Evolutionary conservation across 352 stramenopile genomes (phyloP).

Genomic region (Phytophthora citricola): DNA sequence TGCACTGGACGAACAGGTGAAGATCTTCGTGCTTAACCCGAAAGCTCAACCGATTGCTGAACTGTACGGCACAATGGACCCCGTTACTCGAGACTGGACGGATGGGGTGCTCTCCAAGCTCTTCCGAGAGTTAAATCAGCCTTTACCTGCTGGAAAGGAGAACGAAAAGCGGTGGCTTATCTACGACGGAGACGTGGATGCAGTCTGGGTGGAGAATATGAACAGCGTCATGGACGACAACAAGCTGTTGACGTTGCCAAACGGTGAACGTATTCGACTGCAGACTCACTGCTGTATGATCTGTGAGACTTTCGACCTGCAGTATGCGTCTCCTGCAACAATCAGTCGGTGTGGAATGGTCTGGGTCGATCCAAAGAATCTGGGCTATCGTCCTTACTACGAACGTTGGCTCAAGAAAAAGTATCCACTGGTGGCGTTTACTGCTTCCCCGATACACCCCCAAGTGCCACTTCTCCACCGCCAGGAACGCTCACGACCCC

Average conservation of each 20-base stretch:
- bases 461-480: slow-evolving; percentile 4
- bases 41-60: slow-evolving; percentile 95
- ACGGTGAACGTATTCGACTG: slow-evolving; percentile 95
- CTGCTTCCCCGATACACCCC: background rate
- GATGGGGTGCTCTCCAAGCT: slow-evolving; percentile 95
- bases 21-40: slow-evolving; percentile 95
- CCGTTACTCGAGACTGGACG: slow-evolving; percentile 95
- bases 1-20: slow-evolving; percentile 90
- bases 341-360: slow-evolving; percentile 97
- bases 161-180: slow-evolving; percentile 96
- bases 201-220: slow-evolving; percentile 98
- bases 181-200: slow-evolving; percentile 96
- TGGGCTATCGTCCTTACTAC: slow-evolving; percentile 95
- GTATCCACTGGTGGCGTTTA: slow-evolving; percentile 54
- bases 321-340: slow-evolving; percentile 95
- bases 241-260: slow-evolving; percentile 95
- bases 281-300: slow-evolving; percentile 94
- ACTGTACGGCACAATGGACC: slow-evolving; percentile 96
- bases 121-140: slow-evolving; percentile 95
- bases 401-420: slow-evolving; percentile 95
- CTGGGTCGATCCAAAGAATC: slow-evolving; percentile 96
- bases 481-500: slow-evolving; percentile 30
- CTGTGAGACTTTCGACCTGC: slow-evolving; percentile 96
- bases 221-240: slow-evolving; percentile 99
- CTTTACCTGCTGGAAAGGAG: slow-evolving; percentile 88